Base-by-base conservation (phyloP, 108 stramenopile genomes). In the Asterionellopsis glacialis region DNA sequence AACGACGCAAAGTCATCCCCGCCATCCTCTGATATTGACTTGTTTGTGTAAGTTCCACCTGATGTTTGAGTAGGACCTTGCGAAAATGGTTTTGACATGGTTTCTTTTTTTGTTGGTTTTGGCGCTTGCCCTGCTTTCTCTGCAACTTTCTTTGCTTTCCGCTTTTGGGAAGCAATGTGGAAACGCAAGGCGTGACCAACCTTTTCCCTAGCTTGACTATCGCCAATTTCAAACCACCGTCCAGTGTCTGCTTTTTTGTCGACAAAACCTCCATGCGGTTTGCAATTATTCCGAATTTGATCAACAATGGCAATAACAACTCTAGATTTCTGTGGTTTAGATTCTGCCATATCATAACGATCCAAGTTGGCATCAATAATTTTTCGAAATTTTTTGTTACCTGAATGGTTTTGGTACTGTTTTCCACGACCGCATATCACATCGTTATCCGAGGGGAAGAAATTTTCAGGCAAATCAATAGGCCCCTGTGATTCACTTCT, bases 401-500 rank as follows among this genome's bases (percentile, higher is more conserved):
- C 81, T 19, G 61, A 51, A 43, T 74, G 72, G 14, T 28, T 55
- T 9, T 45, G 48, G 51, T 47, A 53, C 0, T 64, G 49, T 59
- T 71, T 82, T 19, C 73, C 75, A 23, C 76, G 64, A 9, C 72
- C 72, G 25, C 81, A 82, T 26, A 77, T 55, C n/a, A 76, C 67
- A 47, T 76, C 75, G 15, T 61, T 19, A 16, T 61, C n/a, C 5
- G 54, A 48, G 21, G 47, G 47, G 9, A 9, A 16, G 21, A 48
- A 48, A 21, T 9, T 21, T 48, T 48, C 47, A 21, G 47, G 47
- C 5, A 48, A 21, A 48, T 33, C 33, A 33, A 33, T 33, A 33
- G 33, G 33, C 33, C 33, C 33, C 33, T 33, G 33, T 33, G 33
- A 33, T 33, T 33, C 33, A 33, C 33, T 33, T 33, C 33, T 33